Evolutionary conservation across 768 basidiomycete species (phyloP), one percentile per base, ranked within the genome.

Genomic region (Lactifluus subvellereus): DNA sequence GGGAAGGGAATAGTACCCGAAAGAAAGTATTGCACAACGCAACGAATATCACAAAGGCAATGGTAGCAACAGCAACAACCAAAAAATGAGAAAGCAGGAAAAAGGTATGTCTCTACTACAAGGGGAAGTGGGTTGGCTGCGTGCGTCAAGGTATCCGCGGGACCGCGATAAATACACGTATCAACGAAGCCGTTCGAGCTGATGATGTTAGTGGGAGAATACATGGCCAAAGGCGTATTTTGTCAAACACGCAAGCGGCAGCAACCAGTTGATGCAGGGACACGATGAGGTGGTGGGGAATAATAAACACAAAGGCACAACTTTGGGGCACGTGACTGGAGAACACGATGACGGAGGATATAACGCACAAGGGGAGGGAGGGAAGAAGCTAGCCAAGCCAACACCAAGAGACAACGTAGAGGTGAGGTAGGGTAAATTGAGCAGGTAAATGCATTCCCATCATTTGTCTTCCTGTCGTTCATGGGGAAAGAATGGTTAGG

Each of bases 81-180:
- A 53, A 60, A 64, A 62, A 61, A 32, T 32, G 35, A 43, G 20
- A 38, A 16, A n/a, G 30, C 5, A 27, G 32, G 35, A 52, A 33
- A 16, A 30, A 16, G 18, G 35, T 45, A 48, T 10, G 60, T 49
- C 60, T 64, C 62, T 60, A 63, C 45, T 43, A 47, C 45, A 33
- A 57, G 32, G 18, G 32, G 45, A 37, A 32, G 45, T 48, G 47
- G 32, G 33, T 22, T 59, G 54, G 54, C 49, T 55, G 54, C 45
- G 59, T 49, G 58, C 54, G 54, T 60, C 63, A 33, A 64, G 58
- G 60, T 65, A 62, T 65, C 56, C 64, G 54, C 64, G 60, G 20
- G 43, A 45, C 55, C 61, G 63, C 64, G 37, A 65, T 62, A 63
- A 65, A 65, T 62, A 65, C 40, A 52, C 54, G 18, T 50, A 57